These are phyloP conservation scores for Colletotrichum gigasporum DNA, from an alignment of 2,329 filamentous ascomycete species.

Conservation along the genomic window DNA sequence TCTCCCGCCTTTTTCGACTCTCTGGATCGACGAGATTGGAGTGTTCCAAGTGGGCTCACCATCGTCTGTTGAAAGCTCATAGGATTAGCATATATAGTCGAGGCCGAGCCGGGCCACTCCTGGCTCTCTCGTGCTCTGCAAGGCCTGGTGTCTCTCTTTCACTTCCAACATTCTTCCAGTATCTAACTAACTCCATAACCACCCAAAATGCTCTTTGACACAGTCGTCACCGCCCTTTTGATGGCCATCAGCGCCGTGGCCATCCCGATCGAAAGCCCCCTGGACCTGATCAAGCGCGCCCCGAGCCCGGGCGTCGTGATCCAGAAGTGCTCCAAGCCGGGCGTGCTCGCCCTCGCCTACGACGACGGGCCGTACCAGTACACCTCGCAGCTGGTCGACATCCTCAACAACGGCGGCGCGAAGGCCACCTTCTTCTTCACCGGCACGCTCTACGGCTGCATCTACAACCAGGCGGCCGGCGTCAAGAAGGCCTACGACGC, in stretches of 20 bases:
- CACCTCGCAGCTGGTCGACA: constrained; percentile 59
- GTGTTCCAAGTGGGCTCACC: constrained; percentile 19
- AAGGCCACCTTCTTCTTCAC: constrained; percentile 66
- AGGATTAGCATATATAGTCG: constrained; percentile 9
- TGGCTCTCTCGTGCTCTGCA: not conserved
- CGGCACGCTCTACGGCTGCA: constrained; percentile 59
- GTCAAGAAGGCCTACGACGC: constrained; percentile 61
- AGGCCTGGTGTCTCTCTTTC: not conserved
- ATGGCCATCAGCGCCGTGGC: constrained; percentile 40
- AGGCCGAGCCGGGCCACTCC: not conserved
- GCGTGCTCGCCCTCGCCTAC: constrained; percentile 60
- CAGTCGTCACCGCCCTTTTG: constrained; percentile 36
- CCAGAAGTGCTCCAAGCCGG: constrained; percentile 53
- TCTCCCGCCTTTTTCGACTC: not conserved
- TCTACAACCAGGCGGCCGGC: constrained; percentile 59
- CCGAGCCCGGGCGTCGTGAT: constrained; percentile 54
- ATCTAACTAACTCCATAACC: not conserved
- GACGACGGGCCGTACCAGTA: constrained; percentile 63
- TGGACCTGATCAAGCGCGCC: constrained; percentile 51
- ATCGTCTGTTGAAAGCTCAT: not conserved
- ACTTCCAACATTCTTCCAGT: not conserved
- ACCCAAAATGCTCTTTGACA: constrained; percentile 37
- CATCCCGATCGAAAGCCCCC: constrained; percentile 45
- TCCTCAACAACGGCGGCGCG: constrained; percentile 55
- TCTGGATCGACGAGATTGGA: constrained; percentile 17